phyloP scores from a whole-genome alignment of 2,329 filamentous ascomycete species.

The Ceratocystis destructans region DNA sequence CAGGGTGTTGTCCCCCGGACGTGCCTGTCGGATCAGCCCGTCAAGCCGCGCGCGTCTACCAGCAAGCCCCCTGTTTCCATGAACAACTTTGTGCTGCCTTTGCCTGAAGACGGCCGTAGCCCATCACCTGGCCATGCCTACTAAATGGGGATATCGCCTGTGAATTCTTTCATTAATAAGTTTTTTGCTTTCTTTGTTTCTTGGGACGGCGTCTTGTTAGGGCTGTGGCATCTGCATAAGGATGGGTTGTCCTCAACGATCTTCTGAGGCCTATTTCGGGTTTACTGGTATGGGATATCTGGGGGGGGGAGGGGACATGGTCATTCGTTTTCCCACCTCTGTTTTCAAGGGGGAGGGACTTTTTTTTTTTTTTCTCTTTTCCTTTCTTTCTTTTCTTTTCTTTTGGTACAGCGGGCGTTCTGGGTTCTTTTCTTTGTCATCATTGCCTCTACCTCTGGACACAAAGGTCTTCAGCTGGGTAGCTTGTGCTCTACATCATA shows the following conservation, averaged over 20 bases:
- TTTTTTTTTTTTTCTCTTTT: not conserved
- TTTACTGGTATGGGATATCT: not conserved
- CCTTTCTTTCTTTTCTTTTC: no score
- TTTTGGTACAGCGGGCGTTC: conserved; percentile 2
- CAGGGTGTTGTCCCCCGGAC: conserved; percentile 91
- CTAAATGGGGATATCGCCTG: not conserved
- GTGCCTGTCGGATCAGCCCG: conserved; percentile 79
- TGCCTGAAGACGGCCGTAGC: not conserved
- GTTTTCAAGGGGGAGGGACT: not conserved
- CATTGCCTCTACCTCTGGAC: not conserved
- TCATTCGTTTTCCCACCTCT: not conserved
- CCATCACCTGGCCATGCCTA: conserved; percentile 14
- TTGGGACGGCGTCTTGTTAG: conserved; percentile 9
- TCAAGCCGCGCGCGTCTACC: conserved; percentile 61
- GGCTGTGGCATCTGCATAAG: conserved; percentile 1
- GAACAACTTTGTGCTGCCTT: conserved; percentile 10
- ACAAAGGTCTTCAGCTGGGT: not conserved
- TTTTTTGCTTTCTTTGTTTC: not conserved
- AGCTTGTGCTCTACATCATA: not conserved
- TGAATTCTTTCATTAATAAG: not conserved
- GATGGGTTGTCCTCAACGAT: not conserved
- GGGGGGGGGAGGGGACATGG: not conserved
- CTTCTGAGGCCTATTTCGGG: not conserved
- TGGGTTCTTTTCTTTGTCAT: conserved; percentile 8
- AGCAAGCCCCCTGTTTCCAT: conserved; percentile 22